Base-by-base conservation (phyloP, 108 stramenopile species). In the Stephanodiscus triporus region DNA sequence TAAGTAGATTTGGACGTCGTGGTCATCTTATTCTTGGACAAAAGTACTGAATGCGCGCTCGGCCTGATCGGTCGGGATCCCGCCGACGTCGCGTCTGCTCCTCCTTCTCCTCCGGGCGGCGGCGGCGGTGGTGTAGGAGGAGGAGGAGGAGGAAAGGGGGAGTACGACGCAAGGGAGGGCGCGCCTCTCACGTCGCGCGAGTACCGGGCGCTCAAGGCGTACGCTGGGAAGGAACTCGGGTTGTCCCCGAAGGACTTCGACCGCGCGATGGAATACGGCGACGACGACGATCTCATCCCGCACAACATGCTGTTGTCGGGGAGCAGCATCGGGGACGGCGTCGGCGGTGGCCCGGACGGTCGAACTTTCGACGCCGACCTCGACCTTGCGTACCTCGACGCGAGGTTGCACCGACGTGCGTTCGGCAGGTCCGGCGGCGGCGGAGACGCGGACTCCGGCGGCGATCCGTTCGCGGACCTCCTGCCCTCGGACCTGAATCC, bases 401-500 rank as follows among this genome's bases (percentile, higher is more conserved):
- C 70, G 2, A 29, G 42, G 40, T 19, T 76, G 10, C 58, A 72
- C 49, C 76, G 86, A 62, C 82, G 84, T 78, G 75, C 75, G 19
- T 76, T 53, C 51, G 7, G n/a, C 14, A 83, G 86, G 19, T 34
- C 32, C n/a, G n/a, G n/a, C n/a, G n/a, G n/a, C n/a, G n/a, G n/a
- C n/a, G n/a, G n/a, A n/a, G n/a, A n/a, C n/a, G n/a, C n/a, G n/a
- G n/a, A n/a, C n/a, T n/a, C n/a, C n/a, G n/a, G n/a, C n/a, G n/a
- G n/a, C 47, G 87, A 94, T 75, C 93, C 93, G 34, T 88, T 91
- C 37, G 81, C 87, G 1, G 90, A 94, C 55, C 42, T 94, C 6
- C 66, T 91, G 37, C 93, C 93, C 17, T 74, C 75, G 47, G 93
- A 94, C 66, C 76, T 94, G 22, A 90, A 82, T 68, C 88, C 88